phyloP scores from a whole-genome alignment of 345 rosid species.

The Lenwebbia sp. region DNA sequence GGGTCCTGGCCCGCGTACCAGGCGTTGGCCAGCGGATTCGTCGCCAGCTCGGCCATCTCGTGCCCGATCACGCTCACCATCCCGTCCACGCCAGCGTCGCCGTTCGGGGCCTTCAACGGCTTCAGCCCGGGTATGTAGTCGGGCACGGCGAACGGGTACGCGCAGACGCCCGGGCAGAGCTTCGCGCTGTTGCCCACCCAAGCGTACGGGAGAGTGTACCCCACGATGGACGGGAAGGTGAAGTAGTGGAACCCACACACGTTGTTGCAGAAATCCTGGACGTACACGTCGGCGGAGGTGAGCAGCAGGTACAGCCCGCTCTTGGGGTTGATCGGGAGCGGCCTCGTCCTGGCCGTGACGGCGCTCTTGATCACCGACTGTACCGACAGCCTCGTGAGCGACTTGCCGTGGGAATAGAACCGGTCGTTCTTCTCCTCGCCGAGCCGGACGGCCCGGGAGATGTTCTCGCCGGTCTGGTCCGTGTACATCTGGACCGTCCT shows the following conservation, averaged over 20 bases:
- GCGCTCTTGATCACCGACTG: slow-evolving; percentile 86
- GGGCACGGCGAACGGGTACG: slow-evolving; percentile 88
- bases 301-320: slow-evolving; percentile 74
- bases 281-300: slow-evolving; percentile 79
- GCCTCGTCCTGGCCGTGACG: slow-evolving; percentile 48
- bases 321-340: slow-evolving; percentile 61
- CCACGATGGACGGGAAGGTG: slow-evolving; percentile 90
- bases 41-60: slow-evolving; percentile 91
- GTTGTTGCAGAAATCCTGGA: slow-evolving; percentile 90
- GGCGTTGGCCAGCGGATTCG: slow-evolving; percentile 90
- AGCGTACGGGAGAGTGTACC: slow-evolving; percentile 88
- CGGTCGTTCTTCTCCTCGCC: slow-evolving; percentile 87
- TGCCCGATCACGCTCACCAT: slow-evolving; percentile 96
- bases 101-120: slow-evolving; percentile 73
- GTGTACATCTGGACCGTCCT: slow-evolving; percentile 75
- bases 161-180: slow-evolving; percentile 79
- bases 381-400: slow-evolving; percentile 66
- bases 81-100: slow-evolving; percentile 81
- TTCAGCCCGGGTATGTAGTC: slow-evolving; percentile 49
- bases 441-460: slow-evolving; percentile 36
- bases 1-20: slow-evolving; percentile 98
- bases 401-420: slow-evolving; percentile 85
- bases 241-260: slow-evolving; percentile 96
- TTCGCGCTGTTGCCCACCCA: slow-evolving; percentile 96
- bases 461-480: slow-evolving; percentile 72